Percentiles rank a stretch among this genome's conserved stretches.
Evolutionary conservation across 305 asterid species (phyloP).

Genomic region (Andrographis paniculata): DNA sequence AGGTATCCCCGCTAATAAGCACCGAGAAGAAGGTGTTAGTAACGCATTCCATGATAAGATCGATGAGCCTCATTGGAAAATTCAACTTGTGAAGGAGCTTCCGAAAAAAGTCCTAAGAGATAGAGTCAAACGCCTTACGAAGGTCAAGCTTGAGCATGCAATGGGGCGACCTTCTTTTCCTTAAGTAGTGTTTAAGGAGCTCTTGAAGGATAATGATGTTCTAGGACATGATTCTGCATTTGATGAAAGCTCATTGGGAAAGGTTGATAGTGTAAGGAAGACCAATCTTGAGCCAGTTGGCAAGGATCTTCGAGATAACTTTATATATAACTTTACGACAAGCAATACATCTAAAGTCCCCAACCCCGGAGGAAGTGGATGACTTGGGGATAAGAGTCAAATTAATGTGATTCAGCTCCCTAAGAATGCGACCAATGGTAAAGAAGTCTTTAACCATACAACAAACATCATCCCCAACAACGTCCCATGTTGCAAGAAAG

Average conservation of each 20-base stretch:
- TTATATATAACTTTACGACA: background rate
- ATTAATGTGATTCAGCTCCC: background rate
- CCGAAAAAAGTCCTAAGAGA: background rate
- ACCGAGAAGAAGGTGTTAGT: background rate
- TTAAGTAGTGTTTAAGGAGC: no score
- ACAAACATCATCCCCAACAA: background rate
- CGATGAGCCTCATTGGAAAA: background rate
- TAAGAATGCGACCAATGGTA: background rate
- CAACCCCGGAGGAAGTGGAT: background rate
- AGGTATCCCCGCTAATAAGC: background rate
- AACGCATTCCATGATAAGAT: background rate
- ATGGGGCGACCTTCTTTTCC: no score
- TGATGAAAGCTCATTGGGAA: background rate
- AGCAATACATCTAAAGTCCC: background rate
- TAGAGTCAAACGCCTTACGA: background rate
- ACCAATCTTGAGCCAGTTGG: background rate
- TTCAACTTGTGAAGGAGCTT: background rate
- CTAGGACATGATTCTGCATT: background rate
- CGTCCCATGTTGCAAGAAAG: background rate
- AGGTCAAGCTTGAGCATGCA: slow-evolving; percentile 6
- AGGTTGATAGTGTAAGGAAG: background rate
- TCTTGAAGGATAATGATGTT: background rate
- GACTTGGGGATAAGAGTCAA: background rate
- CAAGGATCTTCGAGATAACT: slow-evolving; percentile 3
- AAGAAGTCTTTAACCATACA: background rate